Evolutionary conservation across 257 asterid species (phyloP).

Genomic region (Primulina huaijiensis): DNA sequence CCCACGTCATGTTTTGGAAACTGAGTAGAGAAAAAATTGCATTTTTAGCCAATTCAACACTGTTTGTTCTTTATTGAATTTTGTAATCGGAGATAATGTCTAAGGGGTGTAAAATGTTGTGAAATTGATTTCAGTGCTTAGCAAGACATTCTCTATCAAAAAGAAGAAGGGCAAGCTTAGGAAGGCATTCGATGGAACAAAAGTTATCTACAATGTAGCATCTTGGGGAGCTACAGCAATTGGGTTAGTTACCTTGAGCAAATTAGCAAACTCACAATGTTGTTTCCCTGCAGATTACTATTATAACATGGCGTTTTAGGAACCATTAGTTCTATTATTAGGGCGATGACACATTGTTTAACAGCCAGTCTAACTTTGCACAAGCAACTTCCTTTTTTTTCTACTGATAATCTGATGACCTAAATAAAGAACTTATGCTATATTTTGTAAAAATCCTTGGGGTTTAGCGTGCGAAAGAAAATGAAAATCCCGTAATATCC

Average conservation of each 20-base stretch:
- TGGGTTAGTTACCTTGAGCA: slow-evolving; percentile 59
- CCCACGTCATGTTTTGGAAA: slow-evolving; percentile 8
- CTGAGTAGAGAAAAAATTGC: background rate
- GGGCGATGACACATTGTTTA: background rate
- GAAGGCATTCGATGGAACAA: slow-evolving; percentile 98
- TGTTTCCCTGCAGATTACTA: slow-evolving; percentile 8
- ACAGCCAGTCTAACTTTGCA: slow-evolving; percentile 11
- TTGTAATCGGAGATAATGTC: slow-evolving; percentile 16
- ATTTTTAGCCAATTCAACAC: background rate
- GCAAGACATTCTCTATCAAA: slow-evolving; percentile 86
- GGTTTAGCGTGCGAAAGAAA: background rate
- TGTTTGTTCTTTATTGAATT: slow-evolving; percentile 4
- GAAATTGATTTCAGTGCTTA: slow-evolving; percentile 62
- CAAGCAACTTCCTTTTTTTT: background rate
- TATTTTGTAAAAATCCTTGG: background rate
- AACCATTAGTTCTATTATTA: background rate
- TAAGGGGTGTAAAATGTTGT: slow-evolving; percentile 25
- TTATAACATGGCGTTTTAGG: background rate
- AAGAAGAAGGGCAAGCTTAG: slow-evolving; percentile 88
- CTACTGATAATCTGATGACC: background rate
- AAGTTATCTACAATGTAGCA: slow-evolving; percentile 87
- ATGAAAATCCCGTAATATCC: background rate
- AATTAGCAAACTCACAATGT: slow-evolving; percentile 10
- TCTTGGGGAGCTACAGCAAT: slow-evolving; percentile 99
- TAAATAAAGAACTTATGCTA: no score